Base-by-base conservation (phyloP, 371 early-diverging fungal genomes). In the Mucor ambiguus region DNA sequence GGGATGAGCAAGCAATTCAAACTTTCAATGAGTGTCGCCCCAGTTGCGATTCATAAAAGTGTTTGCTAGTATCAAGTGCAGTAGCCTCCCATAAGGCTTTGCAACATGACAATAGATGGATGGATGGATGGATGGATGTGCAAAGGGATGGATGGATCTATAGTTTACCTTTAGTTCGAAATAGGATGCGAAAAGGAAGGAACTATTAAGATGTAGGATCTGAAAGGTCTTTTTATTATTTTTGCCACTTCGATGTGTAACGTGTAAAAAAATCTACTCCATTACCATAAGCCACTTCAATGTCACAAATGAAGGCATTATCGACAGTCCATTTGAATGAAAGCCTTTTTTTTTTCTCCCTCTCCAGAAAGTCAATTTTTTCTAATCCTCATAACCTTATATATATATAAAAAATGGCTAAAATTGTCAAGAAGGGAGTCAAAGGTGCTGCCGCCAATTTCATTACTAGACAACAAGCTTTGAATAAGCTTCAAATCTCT, bases 401-500 rank as follows among this genome's bases (percentile, higher is more conserved):
- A 16, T 52, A 16, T 52, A 37, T 24, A 33, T 63, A 29, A 48
- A 68, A 70, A 69, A 93, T 94, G 94, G 94, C 84, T 64, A 91
- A 87, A 71, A 76, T 92, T 60, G 85, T 87, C 69, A 92, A 93
- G 86, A 94, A 96, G 84, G 95, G 96, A 81, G 85, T 90, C 69
- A 85, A 89, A 72, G 98, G 98, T 64, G 93, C 93, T 52, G 97
- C 94, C 66, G 81, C 87, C 80, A 95, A 93, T 83, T 98, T 91
- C 79, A 93, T 95, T 63, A 91, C 93, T 58, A 88, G 99, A 75
- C 91, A 89, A 70, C 91, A 93, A 76, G 98, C 97, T 30, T 74
- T 97, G 65, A 92, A 90, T 75, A 96, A 95, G 84, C 93, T 98
- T 68, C 98, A 98, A 77, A 82, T 98, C 63, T 87, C 92, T 35